Base-by-base conservation (phyloP, 805 yeast genomes). In the Schwanniomyces pseudopolymorphus region DNA sequence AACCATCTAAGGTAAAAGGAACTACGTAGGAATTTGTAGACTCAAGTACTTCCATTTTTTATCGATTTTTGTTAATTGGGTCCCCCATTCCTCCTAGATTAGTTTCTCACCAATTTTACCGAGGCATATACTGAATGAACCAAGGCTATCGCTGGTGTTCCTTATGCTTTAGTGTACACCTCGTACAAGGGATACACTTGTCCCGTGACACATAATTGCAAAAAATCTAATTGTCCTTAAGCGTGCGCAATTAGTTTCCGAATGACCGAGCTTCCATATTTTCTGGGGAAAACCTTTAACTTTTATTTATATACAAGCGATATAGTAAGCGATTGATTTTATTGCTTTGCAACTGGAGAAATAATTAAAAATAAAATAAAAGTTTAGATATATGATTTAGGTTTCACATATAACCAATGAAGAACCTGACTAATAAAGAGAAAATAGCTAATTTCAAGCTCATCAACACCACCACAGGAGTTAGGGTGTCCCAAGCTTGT, bases 401-500 rank as follows among this genome's bases (percentile, higher is more conserved):
- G 16, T 31, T n/a, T 14, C 3, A 31, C 4, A n/a, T 9, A 5
- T n/a, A 31, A 6, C 17, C 24, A 17, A 37, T 24, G 40, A 37
- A 37, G 28, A 20, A 37, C 22, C 5, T 14, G 28, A 21, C 14
- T 10, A 36, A 14, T n/a, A 20, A 45, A 17, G 60, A 60, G 37
- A 55, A 58, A 38, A 40, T 49, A 14, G 52, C 68, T 14, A 69
- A 67, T 51, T 59, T 65, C 47, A 70, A 70, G 48, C 56, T 71
- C 41, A 72, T 72, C 7, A 63, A 57, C 40, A 70, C 77, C 14
- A 65, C 66, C 3, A 49, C 64, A 5, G 75, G 77, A 0, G 57
- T 65, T n/a, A 50, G 92, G 50, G 83, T 84, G 2, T 78, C 86
- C 1, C 94, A 87, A 62, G 94, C 94, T 2, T 87, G 95, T 66